These are phyloP conservation scores for Elsinoe arachidis DNA, from an alignment of 2,329 filamentous ascomycete species.

Conservation along the genomic window DNA sequence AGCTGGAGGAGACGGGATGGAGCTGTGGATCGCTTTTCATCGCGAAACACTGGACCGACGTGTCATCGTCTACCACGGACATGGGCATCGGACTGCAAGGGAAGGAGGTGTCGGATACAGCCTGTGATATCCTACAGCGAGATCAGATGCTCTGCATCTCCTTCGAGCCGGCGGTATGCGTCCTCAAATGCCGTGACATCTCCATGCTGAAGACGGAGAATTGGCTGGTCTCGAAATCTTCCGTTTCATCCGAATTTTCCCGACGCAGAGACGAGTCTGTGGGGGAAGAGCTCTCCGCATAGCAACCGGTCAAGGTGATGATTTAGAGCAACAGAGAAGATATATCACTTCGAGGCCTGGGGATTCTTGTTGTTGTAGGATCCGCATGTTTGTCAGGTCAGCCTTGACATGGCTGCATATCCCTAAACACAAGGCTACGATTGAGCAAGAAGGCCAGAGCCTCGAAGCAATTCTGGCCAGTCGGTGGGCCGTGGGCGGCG, in stretches of 20 bases:
- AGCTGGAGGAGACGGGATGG: neutral
- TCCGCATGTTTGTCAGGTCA: neutral
- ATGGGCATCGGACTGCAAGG: neutral
- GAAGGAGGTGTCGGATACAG: neutral
- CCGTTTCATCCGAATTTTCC: constrained; percentile 6
- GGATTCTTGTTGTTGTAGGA: neutral
- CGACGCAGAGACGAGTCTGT: neutral
- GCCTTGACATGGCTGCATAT: neutral
- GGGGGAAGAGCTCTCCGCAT: constrained; percentile 4
- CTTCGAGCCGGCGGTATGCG: neutral
- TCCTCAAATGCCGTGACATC: neutral
- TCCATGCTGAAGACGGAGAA: neutral
- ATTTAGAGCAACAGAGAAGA: neutral
- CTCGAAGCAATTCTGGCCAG: neutral
- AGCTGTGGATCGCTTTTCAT: neutral
- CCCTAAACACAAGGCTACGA: neutral
- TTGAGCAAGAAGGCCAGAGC: neutral
- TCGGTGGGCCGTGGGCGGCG: too few species aligned
- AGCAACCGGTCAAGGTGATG: neutral
- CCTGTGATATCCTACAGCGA: too few species aligned
- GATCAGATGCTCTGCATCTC: neutral
- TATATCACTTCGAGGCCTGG: neutral
- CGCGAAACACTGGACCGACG: neutral
- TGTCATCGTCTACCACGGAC: neutral
- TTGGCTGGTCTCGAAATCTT: neutral